Evolutionary conservation across 257 asterid species (phyloP).

Genomic region (Solanum habrochaites): DNA sequence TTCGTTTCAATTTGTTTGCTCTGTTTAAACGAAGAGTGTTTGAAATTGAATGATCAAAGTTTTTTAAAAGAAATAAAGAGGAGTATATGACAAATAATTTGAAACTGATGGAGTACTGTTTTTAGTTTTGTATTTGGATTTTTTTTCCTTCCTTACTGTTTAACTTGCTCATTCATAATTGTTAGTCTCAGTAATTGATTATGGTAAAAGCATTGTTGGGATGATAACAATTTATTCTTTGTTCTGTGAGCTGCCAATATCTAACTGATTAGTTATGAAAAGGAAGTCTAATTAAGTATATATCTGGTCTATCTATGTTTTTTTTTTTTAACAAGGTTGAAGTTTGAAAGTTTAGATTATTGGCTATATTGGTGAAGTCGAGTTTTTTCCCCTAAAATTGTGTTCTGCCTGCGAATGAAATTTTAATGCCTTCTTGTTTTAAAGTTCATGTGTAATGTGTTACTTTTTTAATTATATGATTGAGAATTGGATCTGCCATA

Average conservation of each 20-base stretch:
- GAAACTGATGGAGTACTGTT: too few species aligned
- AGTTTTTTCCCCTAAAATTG: background rate
- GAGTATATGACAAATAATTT: background rate
- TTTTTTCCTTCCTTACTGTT: background rate
- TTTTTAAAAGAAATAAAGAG: too few species aligned
- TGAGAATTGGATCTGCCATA: background rate
- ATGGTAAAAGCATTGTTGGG: background rate
- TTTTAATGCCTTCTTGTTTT: background rate
- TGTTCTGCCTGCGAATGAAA: background rate
- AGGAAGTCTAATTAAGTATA: background rate
- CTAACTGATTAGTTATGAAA: background rate
- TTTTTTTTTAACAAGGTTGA: background rate
- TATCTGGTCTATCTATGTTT: background rate
- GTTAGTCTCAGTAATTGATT: background rate
- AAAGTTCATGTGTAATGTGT: background rate
- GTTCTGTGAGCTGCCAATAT: background rate
- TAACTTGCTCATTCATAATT: background rate
- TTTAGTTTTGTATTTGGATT: background rate
- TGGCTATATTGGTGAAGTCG: background rate
- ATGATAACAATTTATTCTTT: background rate
- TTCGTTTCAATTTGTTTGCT: too few species aligned
- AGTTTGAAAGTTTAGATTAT: background rate
- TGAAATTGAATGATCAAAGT: too few species aligned
- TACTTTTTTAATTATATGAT: background rate
- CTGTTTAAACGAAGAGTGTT: too few species aligned